Percentiles rank a stretch among this genome's conserved stretches.
Conservation (phyloP, 2,329 filamentous ascomycete species). For the Epichloe bromicola region DNA sequence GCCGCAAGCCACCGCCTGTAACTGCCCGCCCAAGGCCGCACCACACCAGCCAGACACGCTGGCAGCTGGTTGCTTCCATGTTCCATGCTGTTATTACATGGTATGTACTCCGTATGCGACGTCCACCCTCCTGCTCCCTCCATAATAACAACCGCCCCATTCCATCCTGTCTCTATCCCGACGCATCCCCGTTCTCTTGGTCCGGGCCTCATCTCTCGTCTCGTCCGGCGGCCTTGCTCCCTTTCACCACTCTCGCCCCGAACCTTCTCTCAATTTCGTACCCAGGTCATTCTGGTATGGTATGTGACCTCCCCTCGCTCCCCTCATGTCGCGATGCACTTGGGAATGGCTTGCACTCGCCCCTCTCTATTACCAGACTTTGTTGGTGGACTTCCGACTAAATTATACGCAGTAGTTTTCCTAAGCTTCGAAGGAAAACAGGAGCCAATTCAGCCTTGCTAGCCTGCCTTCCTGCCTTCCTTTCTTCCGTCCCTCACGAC, state of each 20-base stretch:
- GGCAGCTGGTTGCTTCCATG: too few relatives aligned
- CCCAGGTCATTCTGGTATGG: background rate
- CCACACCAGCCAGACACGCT: too few relatives aligned
- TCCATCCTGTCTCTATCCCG: background rate
- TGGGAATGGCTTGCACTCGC: background rate
- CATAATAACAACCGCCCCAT: background rate
- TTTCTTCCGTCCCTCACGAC: background rate
- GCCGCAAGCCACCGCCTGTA: too few relatives aligned
- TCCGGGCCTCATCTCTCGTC: background rate
- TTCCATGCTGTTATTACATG: too few relatives aligned
- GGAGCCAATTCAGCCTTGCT: background rate
- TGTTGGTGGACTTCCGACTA: background rate
- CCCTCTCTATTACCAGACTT: background rate
- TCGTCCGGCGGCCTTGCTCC: background rate
- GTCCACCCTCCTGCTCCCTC: background rate
- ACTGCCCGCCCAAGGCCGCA: too few relatives aligned
- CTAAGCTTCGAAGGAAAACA: background rate
- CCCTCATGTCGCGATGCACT: background rate
- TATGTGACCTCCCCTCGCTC: background rate
- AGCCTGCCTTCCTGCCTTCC: background rate
- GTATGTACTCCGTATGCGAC: too few relatives aligned
- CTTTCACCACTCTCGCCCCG: background rate
- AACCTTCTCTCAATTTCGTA: background rate
- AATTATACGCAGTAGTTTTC: background rate
- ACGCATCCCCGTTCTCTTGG: background rate